Base-by-base conservation (phyloP, 352 stramenopile genomes). In the Phytophthora citrophthora region DNA sequence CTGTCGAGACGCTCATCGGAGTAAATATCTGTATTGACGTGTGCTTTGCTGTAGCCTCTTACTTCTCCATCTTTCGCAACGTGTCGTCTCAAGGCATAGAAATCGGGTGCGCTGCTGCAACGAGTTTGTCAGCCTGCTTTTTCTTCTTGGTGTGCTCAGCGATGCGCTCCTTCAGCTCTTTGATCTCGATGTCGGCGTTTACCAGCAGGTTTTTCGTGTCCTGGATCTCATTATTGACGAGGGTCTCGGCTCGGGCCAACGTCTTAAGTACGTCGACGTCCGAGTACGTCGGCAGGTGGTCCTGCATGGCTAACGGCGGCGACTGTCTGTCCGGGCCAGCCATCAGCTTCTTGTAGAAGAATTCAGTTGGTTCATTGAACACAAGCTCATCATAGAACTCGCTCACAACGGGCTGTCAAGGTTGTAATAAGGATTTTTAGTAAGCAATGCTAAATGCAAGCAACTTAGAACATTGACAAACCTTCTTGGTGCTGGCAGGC, bases 311-410 rank as follows among this genome's bases (percentile, higher is more conserved):
- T 23, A 94, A 71, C 24, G 82, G 74, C 6, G 83, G 79, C 3
- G 87, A 78, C 57, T 90, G 64, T 7, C 84, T 76, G 56, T 95
- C 87, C 8, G 81, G 82, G 29, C 81, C 86, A 64, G 69, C 68
- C 70, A 75, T 79, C n/a, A 99, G 71, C 58, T 96, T 89, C 68
- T 97, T 91, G 84, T 98, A 98, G 71, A 99, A 99, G 47, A 91
- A 92, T 73, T 98, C 93, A 31, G 86, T 96, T 41, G 97, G 97
- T 81, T 99, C 93, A 23, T 97, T 98, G 76, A 99, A 99, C n/a
- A 99, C 95, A 4, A 99, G 89, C 74, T 99, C 97, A 68, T 99
- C 96, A 81, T 99, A 99, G 54, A 93, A 96, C 77, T 99, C 97
- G 31, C 86, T 89, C 24, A 99, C 84, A 12, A 99, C 96, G 2